Evolutionary conservation across 1,284 basidiomycete genomes (phyloP).

Genomic region (Mycena citricolor): DNA sequence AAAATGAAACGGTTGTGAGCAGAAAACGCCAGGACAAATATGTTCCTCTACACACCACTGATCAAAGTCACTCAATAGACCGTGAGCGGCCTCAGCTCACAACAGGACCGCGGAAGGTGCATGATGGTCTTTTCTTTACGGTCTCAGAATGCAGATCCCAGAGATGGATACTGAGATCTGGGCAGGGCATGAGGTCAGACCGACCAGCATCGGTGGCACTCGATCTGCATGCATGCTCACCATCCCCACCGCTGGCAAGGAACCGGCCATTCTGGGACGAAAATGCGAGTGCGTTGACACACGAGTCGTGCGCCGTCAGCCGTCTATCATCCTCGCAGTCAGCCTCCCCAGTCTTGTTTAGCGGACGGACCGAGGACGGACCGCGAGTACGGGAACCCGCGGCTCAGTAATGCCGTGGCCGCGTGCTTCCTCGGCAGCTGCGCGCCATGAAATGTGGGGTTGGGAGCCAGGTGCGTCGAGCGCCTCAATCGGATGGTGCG

Average conservation of each 20-base stretch:
- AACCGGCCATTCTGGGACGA: constrained; percentile 63
- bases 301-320: constrained; percentile 61
- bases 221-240: constrained; percentile 45
- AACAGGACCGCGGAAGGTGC: constrained; percentile 48
- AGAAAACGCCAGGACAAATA: constrained; percentile 70
- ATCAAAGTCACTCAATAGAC: background rate
- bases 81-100: constrained; percentile 34
- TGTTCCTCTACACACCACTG: constrained; percentile 51
- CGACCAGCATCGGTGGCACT: background rate
- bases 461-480: too few species aligned
- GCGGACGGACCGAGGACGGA: background rate
- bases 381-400: constrained; percentile 22
- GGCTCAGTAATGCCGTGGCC: constrained; percentile 11
- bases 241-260: constrained; percentile 77
- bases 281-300: constrained; percentile 69
- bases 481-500: too few species aligned
- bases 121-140: constrained; percentile 44
- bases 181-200: constrained; percentile 2
- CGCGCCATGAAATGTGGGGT: too few species aligned
- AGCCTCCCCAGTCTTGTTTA: background rate
- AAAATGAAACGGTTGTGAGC: constrained; percentile 59
- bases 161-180: constrained; percentile 60
- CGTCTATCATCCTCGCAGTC: constrained; percentile 40
- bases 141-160: constrained; percentile 74
- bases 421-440: constrained; percentile 4